Conservation (phyloP, 78 protist species). For the Dictyostelium purpureum region DNA sequence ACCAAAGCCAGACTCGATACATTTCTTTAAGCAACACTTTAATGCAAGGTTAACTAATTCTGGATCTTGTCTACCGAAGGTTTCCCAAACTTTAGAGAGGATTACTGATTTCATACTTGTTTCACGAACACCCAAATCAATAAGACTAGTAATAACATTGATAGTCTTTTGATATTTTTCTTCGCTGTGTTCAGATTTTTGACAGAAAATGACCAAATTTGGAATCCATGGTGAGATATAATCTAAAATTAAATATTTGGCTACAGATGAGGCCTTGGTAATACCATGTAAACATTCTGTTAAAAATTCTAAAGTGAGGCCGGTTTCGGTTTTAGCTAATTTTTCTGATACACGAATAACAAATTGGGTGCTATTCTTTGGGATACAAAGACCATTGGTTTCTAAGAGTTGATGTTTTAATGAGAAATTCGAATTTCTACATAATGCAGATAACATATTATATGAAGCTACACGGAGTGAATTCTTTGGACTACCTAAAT, state of each 20-base stretch:
- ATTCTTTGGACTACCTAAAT: slow-evolving; percentile 61
- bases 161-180: slow-evolving; percentile 5
- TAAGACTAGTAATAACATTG: slow-evolving; percentile 17
- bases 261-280: slow-evolving; percentile 18
- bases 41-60: slow-evolving; percentile 11
- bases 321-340: slow-evolving; percentile 49
- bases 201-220: slow-evolving; percentile 47
- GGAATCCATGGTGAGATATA: slow-evolving; percentile 86
- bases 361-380: slow-evolving; percentile 66
- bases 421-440: slow-evolving; percentile 68
- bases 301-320: slow-evolving; percentile 79
- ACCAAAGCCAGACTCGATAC: slow-evolving; percentile 37
- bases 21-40: slow-evolving; percentile 26
- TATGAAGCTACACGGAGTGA: slow-evolving; percentile 80
- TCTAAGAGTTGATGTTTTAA: slow-evolving; percentile 44
- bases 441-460: slow-evolving; percentile 65
- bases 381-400: slow-evolving; percentile 82
- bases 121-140: slow-evolving; percentile 72
- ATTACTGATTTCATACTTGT: slow-evolving; percentile 49
- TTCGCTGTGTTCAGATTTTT: neutral
- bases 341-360: slow-evolving; percentile 54
- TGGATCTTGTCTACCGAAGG: slow-evolving; percentile 35
- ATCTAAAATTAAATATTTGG: slow-evolving; percentile 79
- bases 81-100: slow-evolving; percentile 74
- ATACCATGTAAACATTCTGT: slow-evolving; percentile 56